A percentile compares a stretch with the other conserved stretches of the same genome.
phyloP scores from a whole-genome alignment of 129 eudicot genomes.

The Deinandra increscens region DNA sequence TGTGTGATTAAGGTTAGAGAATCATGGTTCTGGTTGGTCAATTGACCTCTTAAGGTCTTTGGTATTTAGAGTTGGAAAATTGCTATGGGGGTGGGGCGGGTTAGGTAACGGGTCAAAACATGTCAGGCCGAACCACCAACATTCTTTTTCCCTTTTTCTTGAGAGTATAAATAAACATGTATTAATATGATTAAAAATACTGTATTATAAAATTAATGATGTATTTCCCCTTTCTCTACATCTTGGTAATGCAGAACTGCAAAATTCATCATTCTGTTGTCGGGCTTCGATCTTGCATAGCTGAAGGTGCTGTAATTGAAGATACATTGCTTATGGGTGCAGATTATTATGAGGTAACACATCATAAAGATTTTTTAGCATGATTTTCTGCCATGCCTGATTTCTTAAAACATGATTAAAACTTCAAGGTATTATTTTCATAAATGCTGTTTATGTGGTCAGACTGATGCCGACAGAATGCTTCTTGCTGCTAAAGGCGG shows the following conservation, averaged over 20 bases:
- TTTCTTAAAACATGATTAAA: neutral
- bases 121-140: neutral
- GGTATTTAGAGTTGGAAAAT: neutral
- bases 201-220: neutral
- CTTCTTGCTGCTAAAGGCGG: constrained; percentile 83
- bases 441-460: constrained; percentile 16
- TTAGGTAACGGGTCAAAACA: constrained; percentile 6
- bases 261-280: constrained; percentile 96
- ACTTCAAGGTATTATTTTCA: neutral
- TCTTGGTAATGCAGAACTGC: constrained; percentile 66
- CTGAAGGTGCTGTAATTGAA: constrained; percentile 91
- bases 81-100: neutral
- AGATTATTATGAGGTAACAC: constrained; percentile 87
- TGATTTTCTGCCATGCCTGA: neutral
- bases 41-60: neutral
- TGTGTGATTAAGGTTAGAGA: constrained; percentile 84
- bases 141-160: neutral
- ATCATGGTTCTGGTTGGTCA: neutral
- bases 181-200: neutral
- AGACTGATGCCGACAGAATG: constrained; percentile 92
- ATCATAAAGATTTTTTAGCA: neutral
- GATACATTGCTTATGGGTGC: constrained; percentile 94
- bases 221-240: neutral
- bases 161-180: neutral
- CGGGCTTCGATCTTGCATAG: constrained; percentile 92